A percentile compares a stretch with the other conserved stretches of the same genome.
phyloP scores from a whole-genome alignment of 2,329 filamentous ascomycete genomes.

The Verticillium klebahnii region DNA sequence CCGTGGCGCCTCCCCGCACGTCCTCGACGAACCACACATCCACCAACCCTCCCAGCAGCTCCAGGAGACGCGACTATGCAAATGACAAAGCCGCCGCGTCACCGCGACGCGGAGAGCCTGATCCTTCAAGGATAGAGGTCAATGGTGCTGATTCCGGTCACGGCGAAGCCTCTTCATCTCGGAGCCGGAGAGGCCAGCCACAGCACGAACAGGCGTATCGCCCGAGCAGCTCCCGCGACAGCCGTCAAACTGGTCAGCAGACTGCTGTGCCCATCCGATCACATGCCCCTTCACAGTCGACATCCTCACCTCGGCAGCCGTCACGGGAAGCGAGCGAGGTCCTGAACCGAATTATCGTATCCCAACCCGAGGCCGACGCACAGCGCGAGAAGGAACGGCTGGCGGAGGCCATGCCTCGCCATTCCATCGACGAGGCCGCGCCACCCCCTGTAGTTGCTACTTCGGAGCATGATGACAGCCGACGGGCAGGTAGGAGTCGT shows the following conservation, averaged over 20 bases:
- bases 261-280: slow-evolving; percentile 41
- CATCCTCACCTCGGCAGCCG: slow-evolving; percentile 53
- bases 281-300: slow-evolving; percentile 29
- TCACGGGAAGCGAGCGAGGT: slow-evolving; percentile 75
- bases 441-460: slow-evolving; percentile 38
- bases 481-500: slow-evolving; percentile 46
- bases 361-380: slow-evolving; percentile 69
- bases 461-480: slow-evolving; percentile 40
- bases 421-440: slow-evolving; percentile 37
- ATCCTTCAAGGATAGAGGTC: slow-evolving; percentile 28
- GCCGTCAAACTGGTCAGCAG: slow-evolving; percentile 22
- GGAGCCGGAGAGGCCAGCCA: slow-evolving; percentile 31
- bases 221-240: slow-evolving; percentile 33
- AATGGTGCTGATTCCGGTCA: slow-evolving; percentile 24
- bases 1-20: slow-evolving; percentile 73
- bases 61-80: slow-evolving; percentile 39
- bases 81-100: slow-evolving; percentile 39
- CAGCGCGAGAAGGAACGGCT: slow-evolving; percentile 67
- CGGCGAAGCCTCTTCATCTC: slow-evolving; percentile 31
- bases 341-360: slow-evolving; percentile 71
- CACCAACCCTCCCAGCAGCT: slow-evolving; percentile 27
- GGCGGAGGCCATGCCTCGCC: slow-evolving; percentile 51
- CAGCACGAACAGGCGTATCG: slow-evolving; percentile 36
- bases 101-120: slow-evolving; percentile 32
- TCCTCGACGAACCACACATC: slow-evolving; percentile 59